Conservation (phyloP, 2,329 filamentous ascomycete genomes). For the Aureobasidium lini region DNA sequence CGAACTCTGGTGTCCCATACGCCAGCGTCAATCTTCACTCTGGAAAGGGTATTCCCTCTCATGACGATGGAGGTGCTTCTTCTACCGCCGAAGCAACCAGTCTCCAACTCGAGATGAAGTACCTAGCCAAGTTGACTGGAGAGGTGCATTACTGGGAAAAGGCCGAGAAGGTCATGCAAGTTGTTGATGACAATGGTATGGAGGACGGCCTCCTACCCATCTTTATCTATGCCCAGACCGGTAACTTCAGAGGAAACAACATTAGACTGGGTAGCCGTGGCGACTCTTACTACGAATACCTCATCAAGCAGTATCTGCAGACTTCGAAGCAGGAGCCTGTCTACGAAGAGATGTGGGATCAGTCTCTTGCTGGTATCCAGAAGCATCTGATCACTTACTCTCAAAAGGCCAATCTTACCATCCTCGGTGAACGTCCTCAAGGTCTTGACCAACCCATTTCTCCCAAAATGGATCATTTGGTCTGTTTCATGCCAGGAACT, state of each 20-base stretch:
- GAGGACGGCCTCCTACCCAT: conserved; percentile 85
- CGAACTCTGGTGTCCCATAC: conserved; percentile 76
- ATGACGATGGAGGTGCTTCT: conserved; percentile 77
- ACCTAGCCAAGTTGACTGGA: conserved; percentile 87
- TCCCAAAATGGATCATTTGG: conserved; percentile 96
- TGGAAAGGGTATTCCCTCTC: conserved; percentile 67
- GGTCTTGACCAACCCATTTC: conserved; percentile 61
- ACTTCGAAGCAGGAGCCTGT: conserved; percentile 78
- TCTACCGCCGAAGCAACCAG: conserved; percentile 92
- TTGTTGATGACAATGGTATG: conserved; percentile 74
- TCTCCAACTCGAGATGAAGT: conserved; percentile 94
- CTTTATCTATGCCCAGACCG: conserved; percentile 72
- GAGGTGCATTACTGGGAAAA: conserved; percentile 89
- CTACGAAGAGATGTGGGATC: conserved; percentile 89
- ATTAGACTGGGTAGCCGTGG: conserved; percentile 89
- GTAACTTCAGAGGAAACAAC: conserved; percentile 73
- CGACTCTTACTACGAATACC: conserved; percentile 96
- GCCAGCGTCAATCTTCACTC: conserved; percentile 84
- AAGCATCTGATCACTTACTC: conserved; percentile 92
- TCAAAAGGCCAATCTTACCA: conserved; percentile 69
- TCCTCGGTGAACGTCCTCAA: conserved; percentile 75
- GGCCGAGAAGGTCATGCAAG: conserved; percentile 83
- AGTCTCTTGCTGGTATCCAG: conserved; percentile 74
- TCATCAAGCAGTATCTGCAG: conserved; percentile 97
- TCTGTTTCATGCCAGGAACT: conserved; percentile 95